Evolutionary conservation across 768 basidiomycete species (phyloP).

Genomic region (Pleurotus ostreatus): DNA sequence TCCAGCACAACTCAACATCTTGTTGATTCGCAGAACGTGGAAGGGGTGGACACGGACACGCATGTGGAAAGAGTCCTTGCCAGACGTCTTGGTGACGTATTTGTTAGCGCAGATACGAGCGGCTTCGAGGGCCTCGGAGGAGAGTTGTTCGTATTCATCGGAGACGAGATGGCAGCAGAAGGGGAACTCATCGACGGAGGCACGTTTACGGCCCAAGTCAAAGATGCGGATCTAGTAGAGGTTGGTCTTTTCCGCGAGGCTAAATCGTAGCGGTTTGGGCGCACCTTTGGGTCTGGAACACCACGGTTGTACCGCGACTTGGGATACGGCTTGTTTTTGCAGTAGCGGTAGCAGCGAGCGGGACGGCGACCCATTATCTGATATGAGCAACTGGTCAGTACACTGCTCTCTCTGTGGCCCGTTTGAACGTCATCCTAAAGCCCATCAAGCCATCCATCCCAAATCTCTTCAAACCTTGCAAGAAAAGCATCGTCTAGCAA

Average conservation of each 20-base stretch:
- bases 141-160: constrained; percentile 97
- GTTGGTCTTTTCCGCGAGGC: too few relatives aligned
- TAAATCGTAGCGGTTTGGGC: constrained; percentile 10
- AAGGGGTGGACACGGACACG: constrained; percentile 96
- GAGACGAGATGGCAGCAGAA: constrained; percentile 96
- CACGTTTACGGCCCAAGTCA: constrained; percentile 94
- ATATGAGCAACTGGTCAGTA: constrained; percentile 5
- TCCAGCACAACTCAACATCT: constrained; percentile 99
- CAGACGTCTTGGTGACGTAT: constrained; percentile 95
- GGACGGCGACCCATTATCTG: constrained; percentile 90
- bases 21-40: constrained; percentile 99
- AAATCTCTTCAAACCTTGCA: not conserved
- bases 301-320: constrained; percentile 97
- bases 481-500: not conserved
- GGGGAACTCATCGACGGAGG: constrained; percentile 96
- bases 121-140: constrained; percentile 93
- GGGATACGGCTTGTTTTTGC: constrained; percentile 99
- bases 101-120: constrained; percentile 99
- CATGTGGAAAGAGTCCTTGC: constrained; percentile 99
- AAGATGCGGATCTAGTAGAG: constrained; percentile 85
- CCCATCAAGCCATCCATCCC: constrained; percentile 7
- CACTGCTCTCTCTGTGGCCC: too few relatives aligned
- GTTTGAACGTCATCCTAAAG: constrained; percentile 8
- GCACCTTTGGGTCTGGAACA: constrained; percentile 92
- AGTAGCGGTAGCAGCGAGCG: constrained; percentile 97